Evolutionary conservation across 1,284 basidiomycete species (phyloP).

Genomic region (Lentinula novae-zelandiae): DNA sequence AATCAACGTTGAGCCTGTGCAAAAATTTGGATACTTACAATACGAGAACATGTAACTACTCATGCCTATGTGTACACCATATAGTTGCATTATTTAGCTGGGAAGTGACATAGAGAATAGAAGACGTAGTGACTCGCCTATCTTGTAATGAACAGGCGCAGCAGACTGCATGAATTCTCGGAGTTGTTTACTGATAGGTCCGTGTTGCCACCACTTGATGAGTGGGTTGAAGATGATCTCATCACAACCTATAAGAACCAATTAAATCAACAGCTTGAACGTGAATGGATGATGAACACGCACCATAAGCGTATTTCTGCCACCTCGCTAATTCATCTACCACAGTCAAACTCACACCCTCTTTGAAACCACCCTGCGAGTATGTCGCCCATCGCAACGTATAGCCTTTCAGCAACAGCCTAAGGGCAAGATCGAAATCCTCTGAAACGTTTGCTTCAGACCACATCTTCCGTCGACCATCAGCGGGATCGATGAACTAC

Average conservation of each 20-base stretch:
- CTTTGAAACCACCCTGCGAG: constrained; percentile 75
- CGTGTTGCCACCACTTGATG: constrained; percentile 65
- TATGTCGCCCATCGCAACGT: constrained; percentile 83
- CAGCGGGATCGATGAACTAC: constrained; percentile 8
- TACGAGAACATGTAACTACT: constrained; percentile 12
- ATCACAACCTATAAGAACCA: constrained; percentile 42
- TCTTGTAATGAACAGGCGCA: constrained; percentile 81
- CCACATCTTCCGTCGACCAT: constrained; percentile 66
- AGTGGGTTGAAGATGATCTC: constrained; percentile 80
- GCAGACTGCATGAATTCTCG: constrained; percentile 71
- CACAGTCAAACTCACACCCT: constrained; percentile 77
- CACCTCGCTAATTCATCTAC: constrained; percentile 81
- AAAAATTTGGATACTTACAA: neutral
- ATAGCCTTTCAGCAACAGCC: constrained; percentile 58
- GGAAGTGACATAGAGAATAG: neutral
- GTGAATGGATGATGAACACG: constrained; percentile 20
- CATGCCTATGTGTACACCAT: neutral
- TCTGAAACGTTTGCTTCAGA: constrained; percentile 82
- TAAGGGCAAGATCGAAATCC: constrained; percentile 71
- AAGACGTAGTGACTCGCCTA: constrained; percentile 31
- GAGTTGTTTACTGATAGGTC: constrained; percentile 77
- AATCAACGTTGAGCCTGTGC: constrained; percentile 16
- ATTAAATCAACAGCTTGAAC: neutral
- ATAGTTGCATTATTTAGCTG: neutral
- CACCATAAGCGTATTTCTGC: constrained; percentile 86